Base-by-base conservation (phyloP, 2,329 filamentous ascomycete species). In the Ophiocordyceps camponoti-leonardi region DNA sequence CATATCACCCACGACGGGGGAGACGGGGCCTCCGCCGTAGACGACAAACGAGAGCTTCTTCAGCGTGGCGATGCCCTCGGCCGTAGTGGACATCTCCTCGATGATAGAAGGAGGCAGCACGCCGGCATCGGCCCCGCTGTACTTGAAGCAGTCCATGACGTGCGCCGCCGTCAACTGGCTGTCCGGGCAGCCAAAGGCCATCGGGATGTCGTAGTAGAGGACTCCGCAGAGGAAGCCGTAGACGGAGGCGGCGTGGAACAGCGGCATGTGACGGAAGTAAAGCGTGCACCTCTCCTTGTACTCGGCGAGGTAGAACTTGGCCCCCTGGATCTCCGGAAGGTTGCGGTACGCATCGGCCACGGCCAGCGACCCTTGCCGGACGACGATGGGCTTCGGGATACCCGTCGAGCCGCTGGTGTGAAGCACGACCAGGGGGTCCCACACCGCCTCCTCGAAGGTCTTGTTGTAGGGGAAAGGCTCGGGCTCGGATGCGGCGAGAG, bases 11-110 rank as follows among this genome's bases (percentile, higher is more conserved):
- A 60, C 56, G 1, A 62, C 58, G 12, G 50, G 52, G 1, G 60
- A 52, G 3, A 70, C 52, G 47, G 62, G 65, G 0, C 66, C 67
- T 40, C 66, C 67, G 13, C 60, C 64, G 47, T 63, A 65, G 4
- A 41, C 46, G 1, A 67, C 59, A 4, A 51, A 51, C 0, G 61
- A 53, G 1, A 69, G 44, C 40, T 58, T 62, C 11, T 46, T 46
- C 6, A 72, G 50, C 0, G 52, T 44, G 4, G 54, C 50, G 3
- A 63, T 47, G 2, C 58, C 52, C 2, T 61, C 52, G 0, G 60
- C 52, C 12, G 49, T 53, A 33, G 61, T 55, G 48, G 59, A 62
- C 54, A 71, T 54, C 4, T 69, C 66, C 39, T 68, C 67, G 1
- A 71, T 42, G 16, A 70, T 56, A 0, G 63, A 60, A 0, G 67